phyloP scores from a whole-genome alignment of 2,329 filamentous ascomycete species.

The Bipolaris sorokiniana region DNA sequence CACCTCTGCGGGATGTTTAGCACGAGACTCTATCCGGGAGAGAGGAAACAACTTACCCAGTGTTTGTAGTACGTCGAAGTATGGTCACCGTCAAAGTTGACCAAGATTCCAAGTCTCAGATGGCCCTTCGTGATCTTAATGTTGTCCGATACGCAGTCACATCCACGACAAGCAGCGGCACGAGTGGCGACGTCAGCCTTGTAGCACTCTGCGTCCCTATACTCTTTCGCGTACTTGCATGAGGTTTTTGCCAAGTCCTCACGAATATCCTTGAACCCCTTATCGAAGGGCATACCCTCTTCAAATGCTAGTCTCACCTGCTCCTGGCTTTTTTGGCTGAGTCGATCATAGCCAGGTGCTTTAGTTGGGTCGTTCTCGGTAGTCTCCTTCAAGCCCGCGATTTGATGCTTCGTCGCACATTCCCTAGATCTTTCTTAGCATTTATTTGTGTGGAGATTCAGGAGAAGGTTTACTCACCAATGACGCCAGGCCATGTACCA shows the following conservation, averaged over 20 bases:
- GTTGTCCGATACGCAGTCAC: constrained; percentile 69
- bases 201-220: constrained; percentile 23
- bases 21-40: too few species aligned
- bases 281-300: constrained; percentile 76
- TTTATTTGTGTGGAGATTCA: background rate
- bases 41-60: constrained; percentile 58
- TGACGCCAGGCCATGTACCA: constrained; percentile 74
- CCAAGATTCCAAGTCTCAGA: constrained; percentile 70
- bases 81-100: constrained; percentile 48
- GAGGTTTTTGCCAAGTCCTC: constrained; percentile 58
- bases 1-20: constrained; percentile 61
- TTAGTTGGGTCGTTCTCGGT: constrained; percentile 64
- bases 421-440: constrained; percentile 63
- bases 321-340: constrained; percentile 69
- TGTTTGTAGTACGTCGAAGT: constrained; percentile 77
- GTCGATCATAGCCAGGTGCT: constrained; percentile 79
- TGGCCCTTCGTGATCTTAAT: constrained; percentile 81
- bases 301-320: constrained; percentile 74
- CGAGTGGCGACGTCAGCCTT: constrained; percentile 23
- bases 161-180: constrained; percentile 71
- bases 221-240: constrained; percentile 11
- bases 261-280: constrained; percentile 75
- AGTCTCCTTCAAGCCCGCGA: constrained; percentile 67
- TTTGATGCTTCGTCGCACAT: constrained; percentile 77
- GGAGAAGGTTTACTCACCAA: constrained; percentile 66